A percentile compares a stretch with the other conserved stretches of the same genome.
phyloP scores from a whole-genome alignment of 2,329 filamentous ascomycete genomes.

The Elsinoe fawcettii region DNA sequence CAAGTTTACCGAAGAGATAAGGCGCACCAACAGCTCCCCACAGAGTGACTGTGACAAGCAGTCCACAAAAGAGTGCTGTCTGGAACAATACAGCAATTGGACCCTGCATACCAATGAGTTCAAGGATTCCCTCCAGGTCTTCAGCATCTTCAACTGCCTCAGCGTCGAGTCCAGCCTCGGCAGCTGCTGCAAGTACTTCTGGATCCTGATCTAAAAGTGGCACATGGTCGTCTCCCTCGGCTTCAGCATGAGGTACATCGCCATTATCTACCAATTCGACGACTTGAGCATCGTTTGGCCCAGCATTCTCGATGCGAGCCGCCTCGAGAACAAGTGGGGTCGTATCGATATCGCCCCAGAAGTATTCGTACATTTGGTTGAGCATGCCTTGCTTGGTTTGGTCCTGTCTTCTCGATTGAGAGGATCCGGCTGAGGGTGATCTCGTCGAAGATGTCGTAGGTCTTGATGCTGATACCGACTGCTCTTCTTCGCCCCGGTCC shows the following conservation, averaged over 20 bases:
- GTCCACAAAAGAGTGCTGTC: constrained; percentile 87
- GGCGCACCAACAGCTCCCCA: constrained; percentile 81
- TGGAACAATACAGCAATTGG: constrained; percentile 84
- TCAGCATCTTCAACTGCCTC: constrained; percentile 74
- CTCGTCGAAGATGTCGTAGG: not conserved
- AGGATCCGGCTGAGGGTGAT: not conserved
- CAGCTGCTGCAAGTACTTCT: constrained; percentile 57
- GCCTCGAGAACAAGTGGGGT: constrained; percentile 29
- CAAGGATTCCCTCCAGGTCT: constrained; percentile 91
- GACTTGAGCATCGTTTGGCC: constrained; percentile 55
- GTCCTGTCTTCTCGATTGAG: not conserved
- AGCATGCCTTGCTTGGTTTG: constrained; percentile 16
- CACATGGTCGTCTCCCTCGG: constrained; percentile 40
- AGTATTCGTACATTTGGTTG: constrained; percentile 37
- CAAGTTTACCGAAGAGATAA: constrained; percentile 82
- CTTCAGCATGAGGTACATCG: constrained; percentile 20
- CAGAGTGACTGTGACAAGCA: constrained; percentile 81
- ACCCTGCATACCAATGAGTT: constrained; percentile 92
- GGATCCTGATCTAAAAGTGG: constrained; percentile 37
- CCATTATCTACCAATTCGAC: constrained; percentile 34
- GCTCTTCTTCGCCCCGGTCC: not conserved
- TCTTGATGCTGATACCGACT: not conserved
- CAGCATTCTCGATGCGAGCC: constrained; percentile 46
- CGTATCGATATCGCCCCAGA: constrained; percentile 40
- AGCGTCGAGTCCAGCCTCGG: constrained; percentile 61